Conservation (phyloP, 2,329 filamentous ascomycete genomes). For the Trichoderma sp. region DNA sequence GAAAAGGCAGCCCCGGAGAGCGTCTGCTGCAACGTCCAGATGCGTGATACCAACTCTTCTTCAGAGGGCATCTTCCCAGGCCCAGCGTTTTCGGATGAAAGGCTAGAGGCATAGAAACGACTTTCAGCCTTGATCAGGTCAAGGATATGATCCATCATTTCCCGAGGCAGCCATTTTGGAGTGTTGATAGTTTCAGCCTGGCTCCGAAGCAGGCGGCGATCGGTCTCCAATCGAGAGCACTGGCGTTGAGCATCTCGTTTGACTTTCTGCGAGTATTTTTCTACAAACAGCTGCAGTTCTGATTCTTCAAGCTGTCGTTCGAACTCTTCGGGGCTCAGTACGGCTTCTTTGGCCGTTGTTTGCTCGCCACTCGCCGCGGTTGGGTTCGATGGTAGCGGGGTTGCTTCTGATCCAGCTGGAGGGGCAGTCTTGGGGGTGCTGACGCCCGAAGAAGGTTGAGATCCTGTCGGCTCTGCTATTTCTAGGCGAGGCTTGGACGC, state of each 20-base stretch:
- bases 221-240: slow-evolving; percentile 74
- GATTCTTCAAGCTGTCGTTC: slow-evolving; percentile 85
- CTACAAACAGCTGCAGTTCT: slow-evolving; percentile 83
- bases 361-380: neutral
- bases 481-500: slow-evolving; percentile 78
- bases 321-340: slow-evolving; percentile 80
- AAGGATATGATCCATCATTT: slow-evolving; percentile 74
- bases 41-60: slow-evolving; percentile 72
- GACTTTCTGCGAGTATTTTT: slow-evolving; percentile 76
- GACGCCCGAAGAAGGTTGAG: slow-evolving; percentile 24
- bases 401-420: slow-evolving; percentile 28
- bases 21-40: slow-evolving; percentile 81
- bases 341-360: slow-evolving; percentile 34
- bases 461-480: slow-evolving; percentile 37
- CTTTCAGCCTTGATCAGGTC: slow-evolving; percentile 67
- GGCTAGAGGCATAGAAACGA: slow-evolving; percentile 52
- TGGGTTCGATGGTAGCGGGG: slow-evolving; percentile 21
- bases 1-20: slow-evolving; percentile 69
- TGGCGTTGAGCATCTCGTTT: slow-evolving; percentile 77
- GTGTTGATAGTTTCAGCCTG: slow-evolving; percentile 73
- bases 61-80: slow-evolving; percentile 59
- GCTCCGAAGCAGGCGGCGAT: slow-evolving; percentile 74
- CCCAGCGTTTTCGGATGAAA: slow-evolving; percentile 43
- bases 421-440: slow-evolving; percentile 30
- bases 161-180: slow-evolving; percentile 75